Evolutionary conservation across 805 yeast species (phyloP).

Genomic region (Myxozyma lipomycoides): DNA sequence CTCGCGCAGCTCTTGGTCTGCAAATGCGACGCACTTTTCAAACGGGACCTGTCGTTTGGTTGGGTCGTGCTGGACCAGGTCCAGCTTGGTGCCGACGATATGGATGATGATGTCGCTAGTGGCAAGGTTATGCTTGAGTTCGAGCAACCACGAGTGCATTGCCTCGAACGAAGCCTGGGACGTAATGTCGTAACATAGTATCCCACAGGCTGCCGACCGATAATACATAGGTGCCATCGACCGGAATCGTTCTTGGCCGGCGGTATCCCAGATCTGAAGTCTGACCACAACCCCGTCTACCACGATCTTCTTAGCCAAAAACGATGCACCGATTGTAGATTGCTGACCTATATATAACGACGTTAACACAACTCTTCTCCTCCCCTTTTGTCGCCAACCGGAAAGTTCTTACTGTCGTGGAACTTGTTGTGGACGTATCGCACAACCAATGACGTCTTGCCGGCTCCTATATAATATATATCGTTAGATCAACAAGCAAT

Average conservation of each 20-base stretch:
- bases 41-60: slow-evolving; percentile 37
- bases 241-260: slow-evolving; percentile 95
- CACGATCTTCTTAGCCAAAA: slow-evolving; percentile 36
- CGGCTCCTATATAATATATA: slow-evolving; percentile 32
- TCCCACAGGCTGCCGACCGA: slow-evolving; percentile 41
- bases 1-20: slow-evolving; percentile 30
- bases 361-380: neutral
- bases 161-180: slow-evolving; percentile 37
- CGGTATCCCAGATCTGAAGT: slow-evolving; percentile 83
- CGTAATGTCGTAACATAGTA: slow-evolving; percentile 38
- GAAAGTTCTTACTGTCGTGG: slow-evolving; percentile 30
- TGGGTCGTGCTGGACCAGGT: slow-evolving; percentile 37
- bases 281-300: slow-evolving; percentile 37
- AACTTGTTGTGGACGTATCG: slow-evolving; percentile 38
- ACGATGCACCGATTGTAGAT: slow-evolving; percentile 39
- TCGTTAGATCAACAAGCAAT: slow-evolving; percentile 3
- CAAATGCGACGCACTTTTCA: slow-evolving; percentile 36
- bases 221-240: slow-evolving; percentile 59
- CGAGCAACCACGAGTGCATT: slow-evolving; percentile 38
- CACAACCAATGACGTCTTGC: slow-evolving; percentile 38
- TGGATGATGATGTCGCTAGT: slow-evolving; percentile 32
- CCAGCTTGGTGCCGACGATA: slow-evolving; percentile 38
- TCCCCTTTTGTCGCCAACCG: too few relatives aligned
- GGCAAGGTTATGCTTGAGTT: slow-evolving; percentile 34
- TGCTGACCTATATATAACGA: slow-evolving; percentile 34